Conservation (phyloP, 2,329 filamentous ascomycete genomes). For the Aschersonia sp. region DNA sequence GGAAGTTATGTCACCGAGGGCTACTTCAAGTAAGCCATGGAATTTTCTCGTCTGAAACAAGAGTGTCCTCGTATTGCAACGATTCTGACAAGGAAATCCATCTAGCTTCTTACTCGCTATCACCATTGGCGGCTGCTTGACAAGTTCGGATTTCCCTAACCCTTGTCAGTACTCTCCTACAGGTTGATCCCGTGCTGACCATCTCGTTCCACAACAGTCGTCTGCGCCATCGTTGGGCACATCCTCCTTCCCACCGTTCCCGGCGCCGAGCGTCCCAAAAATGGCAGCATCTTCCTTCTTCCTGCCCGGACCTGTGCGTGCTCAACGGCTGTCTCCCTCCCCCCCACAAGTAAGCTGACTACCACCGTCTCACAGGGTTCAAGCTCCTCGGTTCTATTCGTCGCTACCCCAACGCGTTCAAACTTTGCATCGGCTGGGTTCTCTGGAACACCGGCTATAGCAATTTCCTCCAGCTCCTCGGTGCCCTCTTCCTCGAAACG, state of each 20-base stretch:
- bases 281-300: conserved; percentile 5
- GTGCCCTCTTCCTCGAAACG: conserved; percentile 7
- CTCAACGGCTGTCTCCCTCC: not conserved
- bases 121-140: conserved; percentile 7
- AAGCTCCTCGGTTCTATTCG: conserved; percentile 7
- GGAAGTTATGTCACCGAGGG: conserved; percentile 7
- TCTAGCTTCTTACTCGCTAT: conserved; percentile 7
- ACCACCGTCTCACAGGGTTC: conserved; percentile 2
- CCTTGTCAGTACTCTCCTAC: no score
- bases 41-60: no score
- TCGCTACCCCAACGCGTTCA: conserved; percentile 9
- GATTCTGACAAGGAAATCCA: not conserved
- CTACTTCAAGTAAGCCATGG: conserved; percentile 6
- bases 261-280: conserved; percentile 4
- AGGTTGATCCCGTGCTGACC: not conserved
- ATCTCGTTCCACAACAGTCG: conserved; percentile 1
- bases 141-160: conserved; percentile 2
- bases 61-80: not conserved
- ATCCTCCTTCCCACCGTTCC: conserved; percentile 7
- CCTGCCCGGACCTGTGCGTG: conserved; percentile 6
- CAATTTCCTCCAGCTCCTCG: conserved; percentile 6
- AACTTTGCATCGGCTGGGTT: conserved; percentile 9
- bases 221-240: conserved; percentile 6
- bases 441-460: conserved; percentile 9
- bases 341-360: not conserved